A percentile compares a stretch with the other conserved stretches of the same genome.
These are phyloP conservation scores for Aspergillus proliferans DNA, from an alignment of 2,329 filamentous ascomycete genomes.

Conservation along the genomic window DNA sequence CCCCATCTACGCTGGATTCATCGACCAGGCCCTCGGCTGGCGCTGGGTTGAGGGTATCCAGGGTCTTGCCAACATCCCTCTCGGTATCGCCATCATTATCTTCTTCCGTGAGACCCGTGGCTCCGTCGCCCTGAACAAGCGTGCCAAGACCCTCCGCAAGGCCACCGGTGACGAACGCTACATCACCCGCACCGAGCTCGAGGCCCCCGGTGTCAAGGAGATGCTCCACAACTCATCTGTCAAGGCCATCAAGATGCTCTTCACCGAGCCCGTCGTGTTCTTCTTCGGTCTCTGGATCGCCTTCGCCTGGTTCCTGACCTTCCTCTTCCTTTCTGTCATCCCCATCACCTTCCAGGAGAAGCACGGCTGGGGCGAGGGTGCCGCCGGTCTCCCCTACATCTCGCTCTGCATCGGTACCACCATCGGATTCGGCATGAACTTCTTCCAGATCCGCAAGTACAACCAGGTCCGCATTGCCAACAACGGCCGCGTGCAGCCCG, in stretches of 20 bases:
- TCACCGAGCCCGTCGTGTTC: slow-evolving; percentile 46
- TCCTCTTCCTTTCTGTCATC: slow-evolving; percentile 49
- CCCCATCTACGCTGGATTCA: slow-evolving; percentile 51
- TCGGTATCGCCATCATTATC: slow-evolving; percentile 39
- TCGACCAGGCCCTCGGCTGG: slow-evolving; percentile 49
- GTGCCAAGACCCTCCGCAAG: slow-evolving; percentile 44
- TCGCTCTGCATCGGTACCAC: slow-evolving; percentile 45
- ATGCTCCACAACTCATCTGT: slow-evolving; percentile 42
- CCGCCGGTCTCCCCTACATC: slow-evolving; percentile 48
- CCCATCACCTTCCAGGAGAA: slow-evolving; percentile 48
- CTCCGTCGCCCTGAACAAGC: slow-evolving; percentile 43
- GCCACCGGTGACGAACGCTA: slow-evolving; percentile 47
- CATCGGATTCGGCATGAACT: slow-evolving; percentile 44
- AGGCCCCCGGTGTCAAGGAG: slow-evolving; percentile 43
- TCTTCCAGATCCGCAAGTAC: slow-evolving; percentile 49
- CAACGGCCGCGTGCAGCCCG: slow-evolving; percentile 32
- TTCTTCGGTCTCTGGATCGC: slow-evolving; percentile 48
- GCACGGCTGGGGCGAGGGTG: slow-evolving; percentile 47
- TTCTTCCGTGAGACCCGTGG: slow-evolving; percentile 46
- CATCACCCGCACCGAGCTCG: slow-evolving; percentile 46
- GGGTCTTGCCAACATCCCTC: slow-evolving; percentile 46
- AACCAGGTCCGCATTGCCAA: slow-evolving; percentile 35
- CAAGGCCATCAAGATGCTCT: slow-evolving; percentile 47
- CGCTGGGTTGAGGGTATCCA: slow-evolving; percentile 51
- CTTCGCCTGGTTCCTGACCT: slow-evolving; percentile 50